Conservation (phyloP, 768 basidiomycete genomes). For the Lactarius psammicola region DNA sequence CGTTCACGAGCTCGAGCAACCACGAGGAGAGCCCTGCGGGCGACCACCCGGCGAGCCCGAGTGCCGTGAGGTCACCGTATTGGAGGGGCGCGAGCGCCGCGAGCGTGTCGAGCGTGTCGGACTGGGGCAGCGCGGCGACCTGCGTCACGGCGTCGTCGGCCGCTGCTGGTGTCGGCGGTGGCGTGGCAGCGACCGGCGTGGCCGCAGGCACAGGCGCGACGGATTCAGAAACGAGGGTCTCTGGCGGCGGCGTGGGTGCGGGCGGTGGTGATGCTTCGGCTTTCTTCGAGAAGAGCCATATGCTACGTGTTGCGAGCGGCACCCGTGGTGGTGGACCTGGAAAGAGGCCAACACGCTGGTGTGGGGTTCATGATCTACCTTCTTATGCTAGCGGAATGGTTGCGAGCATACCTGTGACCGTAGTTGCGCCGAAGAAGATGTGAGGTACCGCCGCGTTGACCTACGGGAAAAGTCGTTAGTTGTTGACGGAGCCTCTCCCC, state of each 20-base stretch:
- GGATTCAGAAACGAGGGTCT: background rate
- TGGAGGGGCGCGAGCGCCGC: conserved; percentile 49
- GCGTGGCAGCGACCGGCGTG: background rate
- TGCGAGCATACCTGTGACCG: conserved; percentile 7
- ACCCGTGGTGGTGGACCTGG: background rate
- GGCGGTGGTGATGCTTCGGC: conserved; percentile 3
- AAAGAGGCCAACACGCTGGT: conserved; percentile 14
- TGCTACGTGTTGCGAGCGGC: conserved; percentile 13
- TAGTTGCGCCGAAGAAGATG: conserved; percentile 2
- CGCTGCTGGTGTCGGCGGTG: background rate
- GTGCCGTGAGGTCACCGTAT: conserved; percentile 67
- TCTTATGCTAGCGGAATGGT: background rate
- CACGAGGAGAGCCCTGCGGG: conserved; percentile 64
- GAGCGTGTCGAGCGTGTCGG: conserved; percentile 14
- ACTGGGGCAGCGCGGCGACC: background rate
- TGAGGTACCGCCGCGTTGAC: conserved; percentile 13
- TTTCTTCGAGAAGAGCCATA: conserved; percentile 23
- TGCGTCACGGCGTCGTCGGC: conserved; percentile 6
- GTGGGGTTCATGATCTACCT: background rate
- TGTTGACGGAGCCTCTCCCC: too few relatives aligned
- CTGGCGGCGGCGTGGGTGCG: background rate
- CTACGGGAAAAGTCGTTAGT: background rate
- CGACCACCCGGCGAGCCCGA: conserved; percentile 61
- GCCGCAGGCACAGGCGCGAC: conserved; percentile 3
- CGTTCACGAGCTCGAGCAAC: conserved; percentile 66